phyloP scores from a whole-genome alignment of 805 yeast species.

The Teunomyces tritomae region DNA sequence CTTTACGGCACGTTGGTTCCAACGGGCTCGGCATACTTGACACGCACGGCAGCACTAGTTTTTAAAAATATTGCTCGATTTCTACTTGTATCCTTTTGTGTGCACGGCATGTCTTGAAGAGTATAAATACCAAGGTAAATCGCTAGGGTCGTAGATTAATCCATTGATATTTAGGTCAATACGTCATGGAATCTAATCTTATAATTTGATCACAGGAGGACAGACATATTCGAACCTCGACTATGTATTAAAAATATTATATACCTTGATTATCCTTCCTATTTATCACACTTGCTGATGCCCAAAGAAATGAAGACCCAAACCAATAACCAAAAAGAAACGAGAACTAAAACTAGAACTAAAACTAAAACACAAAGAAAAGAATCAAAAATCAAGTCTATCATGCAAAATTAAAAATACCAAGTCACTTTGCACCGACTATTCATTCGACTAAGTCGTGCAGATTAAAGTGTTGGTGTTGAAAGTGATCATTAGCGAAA shows the following conservation, averaged over 20 bases:
- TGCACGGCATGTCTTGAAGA: background rate
- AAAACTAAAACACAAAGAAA: background rate
- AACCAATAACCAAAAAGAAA: background rate
- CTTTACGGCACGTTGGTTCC: background rate
- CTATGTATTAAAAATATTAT: background rate
- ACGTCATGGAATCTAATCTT: too few species aligned
- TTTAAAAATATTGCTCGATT: background rate
- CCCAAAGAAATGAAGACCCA: background rate
- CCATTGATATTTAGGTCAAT: too few species aligned
- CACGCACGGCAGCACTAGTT: background rate
- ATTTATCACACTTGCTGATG: background rate
- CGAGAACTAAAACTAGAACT: background rate
- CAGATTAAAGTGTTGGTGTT: background rate
- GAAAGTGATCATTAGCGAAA: background rate
- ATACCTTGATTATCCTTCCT: background rate
- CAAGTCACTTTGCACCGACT: background rate
- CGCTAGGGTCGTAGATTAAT: too few species aligned
- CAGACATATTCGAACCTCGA: background rate
- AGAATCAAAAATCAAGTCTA: background rate
- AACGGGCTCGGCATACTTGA: background rate
- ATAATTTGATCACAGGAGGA: too few species aligned
- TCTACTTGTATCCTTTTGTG: background rate
- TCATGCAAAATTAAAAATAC: background rate
- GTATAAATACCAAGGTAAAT: background rate
- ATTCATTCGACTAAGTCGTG: background rate